phyloP scores from a whole-genome alignment of 148 eudicot species.

The Spergularia bocconei region DNA sequence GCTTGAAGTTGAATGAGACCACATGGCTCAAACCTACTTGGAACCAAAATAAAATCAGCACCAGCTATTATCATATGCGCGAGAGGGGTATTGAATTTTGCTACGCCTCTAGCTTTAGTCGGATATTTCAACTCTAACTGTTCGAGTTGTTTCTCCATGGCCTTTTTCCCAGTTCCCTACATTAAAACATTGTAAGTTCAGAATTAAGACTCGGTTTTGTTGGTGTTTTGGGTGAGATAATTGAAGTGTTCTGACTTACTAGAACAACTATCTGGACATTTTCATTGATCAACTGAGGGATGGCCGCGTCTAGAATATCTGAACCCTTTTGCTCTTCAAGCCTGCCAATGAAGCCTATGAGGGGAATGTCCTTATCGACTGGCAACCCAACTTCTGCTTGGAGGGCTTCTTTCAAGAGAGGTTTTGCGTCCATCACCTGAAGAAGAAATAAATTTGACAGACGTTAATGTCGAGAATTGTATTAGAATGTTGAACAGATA shows the following conservation, averaged over 20 bases:
- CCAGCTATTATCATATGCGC: constrained; percentile 92
- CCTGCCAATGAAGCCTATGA: constrained; percentile 95
- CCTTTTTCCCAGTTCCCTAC: constrained; percentile 92
- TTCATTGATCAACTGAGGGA: constrained; percentile 55
- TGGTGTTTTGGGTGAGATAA: not conserved
- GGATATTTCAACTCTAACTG: constrained; percentile 68
- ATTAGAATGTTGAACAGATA: not conserved
- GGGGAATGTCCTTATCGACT: constrained; percentile 62
- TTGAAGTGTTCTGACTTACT: constrained; percentile 39
- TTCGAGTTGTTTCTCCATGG: constrained; percentile 70
- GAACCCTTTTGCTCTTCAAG: constrained; percentile 98
- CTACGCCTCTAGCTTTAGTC: constrained; percentile 76
- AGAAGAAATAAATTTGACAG: not conserved
- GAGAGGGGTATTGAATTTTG: constrained; percentile 71
- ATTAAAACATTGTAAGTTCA: not conserved
- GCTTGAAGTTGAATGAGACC: constrained; percentile 97
- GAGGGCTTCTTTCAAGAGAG: constrained; percentile 76
- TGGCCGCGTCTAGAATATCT: constrained; percentile 81
- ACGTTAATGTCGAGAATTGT: not conserved
- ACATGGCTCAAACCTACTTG: constrained; percentile 96
- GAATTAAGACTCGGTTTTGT: not conserved
- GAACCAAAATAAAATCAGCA: constrained; percentile 78
- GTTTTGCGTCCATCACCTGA: constrained; percentile 85
- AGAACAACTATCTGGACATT: constrained; percentile 79
- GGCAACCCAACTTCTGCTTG: constrained; percentile 92